These are phyloP conservation scores for Plantago coronopus DNA, from an alignment of 305 asterid genomes.

Conservation along the genomic window DNA sequence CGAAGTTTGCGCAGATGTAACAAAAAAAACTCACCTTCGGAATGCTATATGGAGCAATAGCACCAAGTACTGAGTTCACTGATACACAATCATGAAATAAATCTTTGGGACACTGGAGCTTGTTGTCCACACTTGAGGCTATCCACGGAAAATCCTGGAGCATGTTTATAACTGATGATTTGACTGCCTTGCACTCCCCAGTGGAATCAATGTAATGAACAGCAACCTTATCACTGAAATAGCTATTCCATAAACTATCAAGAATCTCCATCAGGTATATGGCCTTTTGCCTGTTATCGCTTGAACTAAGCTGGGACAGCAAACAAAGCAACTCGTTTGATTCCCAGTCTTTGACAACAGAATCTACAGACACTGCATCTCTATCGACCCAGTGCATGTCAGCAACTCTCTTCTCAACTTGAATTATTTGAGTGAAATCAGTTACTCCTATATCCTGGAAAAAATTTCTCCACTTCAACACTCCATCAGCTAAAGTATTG, in stretches of 20 bases:
- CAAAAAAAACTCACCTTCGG: conserved; percentile 58
- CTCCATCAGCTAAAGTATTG: conserved; percentile 53
- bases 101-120: conserved; percentile 67
- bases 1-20: not conserved
- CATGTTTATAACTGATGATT: conserved; percentile 48
- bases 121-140: conserved; percentile 47
- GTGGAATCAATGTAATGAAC: conserved; percentile 42
- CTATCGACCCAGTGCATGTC: conserved; percentile 35
- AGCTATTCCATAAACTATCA: conserved; percentile 79
- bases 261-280: conserved; percentile 74
- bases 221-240: conserved; percentile 57
- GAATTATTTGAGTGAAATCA: conserved; percentile 71
- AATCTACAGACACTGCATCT: conserved; percentile 32
- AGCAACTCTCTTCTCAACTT: conserved; percentile 47
- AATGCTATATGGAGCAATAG: conserved; percentile 58
- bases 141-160: conserved; percentile 68
- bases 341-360: conserved; percentile 62
- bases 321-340: conserved; percentile 63
- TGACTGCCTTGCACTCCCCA: conserved; percentile 49
- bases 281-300: conserved; percentile 54
- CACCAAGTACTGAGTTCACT: conserved; percentile 66
- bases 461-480: conserved; percentile 71
- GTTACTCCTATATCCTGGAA: conserved; percentile 67
- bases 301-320: conserved; percentile 51
- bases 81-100: conserved; percentile 74